Percentiles rank a stretch among this genome's conserved stretches.
Evolutionary conservation across 2,329 filamentous ascomycete genomes (phyloP).

Genomic region (Coniochaeta sp.): DNA sequence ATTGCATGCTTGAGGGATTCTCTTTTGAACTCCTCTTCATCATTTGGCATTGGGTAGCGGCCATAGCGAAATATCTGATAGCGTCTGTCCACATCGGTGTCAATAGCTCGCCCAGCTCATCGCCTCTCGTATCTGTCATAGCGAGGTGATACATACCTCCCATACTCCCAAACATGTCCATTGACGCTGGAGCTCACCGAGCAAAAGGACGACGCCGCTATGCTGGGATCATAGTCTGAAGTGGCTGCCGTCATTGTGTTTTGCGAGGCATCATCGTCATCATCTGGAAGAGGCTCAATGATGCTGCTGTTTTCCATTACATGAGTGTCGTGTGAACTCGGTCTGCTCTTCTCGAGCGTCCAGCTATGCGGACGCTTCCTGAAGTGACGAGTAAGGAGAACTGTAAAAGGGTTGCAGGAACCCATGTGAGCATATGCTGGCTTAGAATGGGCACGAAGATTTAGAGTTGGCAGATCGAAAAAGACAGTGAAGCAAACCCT

Average conservation of each 20-base stretch:
- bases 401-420: background rate
- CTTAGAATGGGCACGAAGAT: background rate
- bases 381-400: background rate
- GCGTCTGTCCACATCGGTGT: conserved; percentile 23
- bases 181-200: conserved; percentile 17
- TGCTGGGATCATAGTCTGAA: conserved; percentile 17
- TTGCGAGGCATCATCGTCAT: conserved; percentile 8
- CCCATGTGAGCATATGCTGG: background rate
- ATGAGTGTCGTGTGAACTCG: background rate
- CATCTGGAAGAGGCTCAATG: conserved; percentile 9
- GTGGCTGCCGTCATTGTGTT: conserved; percentile 4
- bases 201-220: conserved; percentile 13
- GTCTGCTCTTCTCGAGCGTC: background rate
- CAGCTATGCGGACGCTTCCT: background rate
- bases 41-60: conserved; percentile 44
- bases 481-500: background rate
- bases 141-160: conserved; percentile 9
- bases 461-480: too few relatives aligned
- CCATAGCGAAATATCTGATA: conserved; percentile 40
- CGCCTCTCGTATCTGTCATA: conserved; percentile 16
- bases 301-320: conserved; percentile 13
- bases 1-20: conserved; percentile 41
- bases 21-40: conserved; percentile 40
- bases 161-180: conserved; percentile 19
- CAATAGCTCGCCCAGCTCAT: background rate